Conservation (phyloP, 306 rosid species). For the Sechiopsis laciniata region DNA sequence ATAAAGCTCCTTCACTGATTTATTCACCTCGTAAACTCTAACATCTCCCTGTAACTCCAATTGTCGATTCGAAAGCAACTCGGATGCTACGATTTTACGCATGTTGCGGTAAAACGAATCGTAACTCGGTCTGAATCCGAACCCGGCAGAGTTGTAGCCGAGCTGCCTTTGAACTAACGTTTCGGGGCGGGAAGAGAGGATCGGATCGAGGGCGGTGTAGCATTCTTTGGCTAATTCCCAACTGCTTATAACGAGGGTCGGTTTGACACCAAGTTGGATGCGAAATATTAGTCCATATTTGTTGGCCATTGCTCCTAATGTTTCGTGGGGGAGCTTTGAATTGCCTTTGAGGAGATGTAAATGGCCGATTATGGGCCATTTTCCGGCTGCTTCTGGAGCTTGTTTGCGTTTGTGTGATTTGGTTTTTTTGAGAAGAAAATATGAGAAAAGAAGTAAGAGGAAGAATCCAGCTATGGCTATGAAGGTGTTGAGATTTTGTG, state of each 20-base stretch:
- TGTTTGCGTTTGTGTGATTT: neutral
- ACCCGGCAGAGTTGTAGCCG: conserved; percentile 35
- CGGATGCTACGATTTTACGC: conserved; percentile 29
- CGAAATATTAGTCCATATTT: conserved; percentile 33
- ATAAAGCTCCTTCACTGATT: conserved; percentile 28
- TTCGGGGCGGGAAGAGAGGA: conserved; percentile 32
- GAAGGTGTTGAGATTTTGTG: neutral
- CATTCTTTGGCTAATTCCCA: conserved; percentile 43
- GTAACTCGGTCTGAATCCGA: conserved; percentile 27
- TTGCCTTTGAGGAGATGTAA: conserved; percentile 29
- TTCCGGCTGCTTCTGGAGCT: conserved; percentile 41
- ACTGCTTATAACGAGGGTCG: conserved; percentile 27
- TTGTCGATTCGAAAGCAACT: conserved; percentile 38
- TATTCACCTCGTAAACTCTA: conserved; percentile 27
- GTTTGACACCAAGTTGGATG: conserved; percentile 29
- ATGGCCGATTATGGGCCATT: conserved; percentile 71
- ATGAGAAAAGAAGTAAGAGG: neutral
- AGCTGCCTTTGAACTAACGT: conserved; percentile 1
- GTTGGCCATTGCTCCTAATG: conserved; percentile 42
- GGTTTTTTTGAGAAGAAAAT: neutral
- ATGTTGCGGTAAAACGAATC: conserved; percentile 39
- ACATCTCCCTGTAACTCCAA: conserved; percentile 30
- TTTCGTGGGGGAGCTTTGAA: conserved; percentile 29
- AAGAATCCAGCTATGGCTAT: neutral
- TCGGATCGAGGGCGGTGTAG: conserved; percentile 33